phyloP scores from a whole-genome alignment of 148 eudicot genomes.

The Fallopia convolvulus region DNA sequence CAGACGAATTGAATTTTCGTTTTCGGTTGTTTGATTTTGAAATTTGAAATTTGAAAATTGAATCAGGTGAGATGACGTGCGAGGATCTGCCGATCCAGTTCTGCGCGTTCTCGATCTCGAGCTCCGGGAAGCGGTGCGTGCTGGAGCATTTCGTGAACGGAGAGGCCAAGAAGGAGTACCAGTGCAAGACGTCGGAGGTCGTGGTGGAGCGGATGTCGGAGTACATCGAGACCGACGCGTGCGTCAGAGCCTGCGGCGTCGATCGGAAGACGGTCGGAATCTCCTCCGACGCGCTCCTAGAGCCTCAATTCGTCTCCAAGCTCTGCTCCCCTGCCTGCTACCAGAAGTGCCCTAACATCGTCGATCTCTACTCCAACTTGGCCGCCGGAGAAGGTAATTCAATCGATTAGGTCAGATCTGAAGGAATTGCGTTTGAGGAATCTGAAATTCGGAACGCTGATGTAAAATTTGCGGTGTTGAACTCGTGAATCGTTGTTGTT shows the following conservation, averaged over 20 bases:
- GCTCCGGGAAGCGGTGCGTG: conserved; percentile 68
- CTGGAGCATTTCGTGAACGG: conserved; percentile 39
- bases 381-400: conserved; percentile 81
- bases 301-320: conserved; percentile 40
- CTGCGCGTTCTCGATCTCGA: conserved; percentile 62
- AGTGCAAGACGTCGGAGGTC: conserved; percentile 71
- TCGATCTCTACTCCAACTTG: conserved; percentile 76
- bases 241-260: conserved; percentile 64
- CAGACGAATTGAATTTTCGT: background rate
- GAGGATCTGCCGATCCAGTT: conserved; percentile 48
- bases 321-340: conserved; percentile 64
- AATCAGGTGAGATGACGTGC: conserved; percentile 54
- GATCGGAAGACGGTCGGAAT: conserved; percentile 57
- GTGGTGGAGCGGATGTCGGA: conserved; percentile 55
- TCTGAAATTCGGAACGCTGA: too few species aligned
- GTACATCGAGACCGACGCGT: conserved; percentile 58
- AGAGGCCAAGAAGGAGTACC: conserved; percentile 34
- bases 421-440: too few species aligned
- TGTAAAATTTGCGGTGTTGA: background rate
- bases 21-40: background rate
- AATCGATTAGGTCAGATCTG: too few species aligned
- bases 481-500: background rate
- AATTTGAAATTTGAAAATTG: background rate
- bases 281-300: conserved; percentile 60
- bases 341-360: conserved; percentile 65